Evolutionary conservation across 2,329 filamentous ascomycete genomes (phyloP).

Genomic region (Neonectria sp.): DNA sequence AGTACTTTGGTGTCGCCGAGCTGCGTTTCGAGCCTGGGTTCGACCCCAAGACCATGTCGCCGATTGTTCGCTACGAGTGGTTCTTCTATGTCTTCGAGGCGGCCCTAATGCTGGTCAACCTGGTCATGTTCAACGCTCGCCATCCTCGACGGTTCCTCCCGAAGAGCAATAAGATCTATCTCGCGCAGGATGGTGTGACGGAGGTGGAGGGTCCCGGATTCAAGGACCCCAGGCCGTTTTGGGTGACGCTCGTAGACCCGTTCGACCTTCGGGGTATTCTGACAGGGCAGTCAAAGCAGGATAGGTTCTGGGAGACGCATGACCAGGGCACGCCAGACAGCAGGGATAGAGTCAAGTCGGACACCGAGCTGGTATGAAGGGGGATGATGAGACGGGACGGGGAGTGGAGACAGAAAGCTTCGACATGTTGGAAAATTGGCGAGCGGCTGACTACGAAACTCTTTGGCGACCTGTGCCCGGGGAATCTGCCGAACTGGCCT

Average conservation of each 20-base stretch:
- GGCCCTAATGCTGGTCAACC: slow-evolving; percentile 66
- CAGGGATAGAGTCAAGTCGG: slow-evolving; percentile 18
- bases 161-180: slow-evolving; percentile 63
- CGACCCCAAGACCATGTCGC: slow-evolving; percentile 55
- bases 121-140: slow-evolving; percentile 63
- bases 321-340: background rate
- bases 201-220: slow-evolving; percentile 66
- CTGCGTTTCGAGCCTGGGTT: slow-evolving; percentile 56
- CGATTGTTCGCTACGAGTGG: slow-evolving; percentile 70
- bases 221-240: slow-evolving; percentile 62
- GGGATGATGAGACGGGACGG: background rate
- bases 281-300: slow-evolving; percentile 50
- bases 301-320: slow-evolving; percentile 55
- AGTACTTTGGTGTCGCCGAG: slow-evolving; percentile 69
- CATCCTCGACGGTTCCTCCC: slow-evolving; percentile 69
- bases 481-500: background rate
- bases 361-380: slow-evolving; percentile 21
- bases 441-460: background rate
- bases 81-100: slow-evolving; percentile 74
- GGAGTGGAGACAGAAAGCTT: background rate
- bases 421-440: background rate
- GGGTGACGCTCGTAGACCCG: slow-evolving; percentile 59
- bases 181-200: slow-evolving; percentile 64
- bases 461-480: background rate
- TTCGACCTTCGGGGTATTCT: slow-evolving; percentile 57